A percentile compares a stretch with the other conserved stretches of the same genome.
Evolutionary conservation across 2,329 filamentous ascomycete genomes (phyloP).

Genomic region (Fusarium transvaalense): DNA sequence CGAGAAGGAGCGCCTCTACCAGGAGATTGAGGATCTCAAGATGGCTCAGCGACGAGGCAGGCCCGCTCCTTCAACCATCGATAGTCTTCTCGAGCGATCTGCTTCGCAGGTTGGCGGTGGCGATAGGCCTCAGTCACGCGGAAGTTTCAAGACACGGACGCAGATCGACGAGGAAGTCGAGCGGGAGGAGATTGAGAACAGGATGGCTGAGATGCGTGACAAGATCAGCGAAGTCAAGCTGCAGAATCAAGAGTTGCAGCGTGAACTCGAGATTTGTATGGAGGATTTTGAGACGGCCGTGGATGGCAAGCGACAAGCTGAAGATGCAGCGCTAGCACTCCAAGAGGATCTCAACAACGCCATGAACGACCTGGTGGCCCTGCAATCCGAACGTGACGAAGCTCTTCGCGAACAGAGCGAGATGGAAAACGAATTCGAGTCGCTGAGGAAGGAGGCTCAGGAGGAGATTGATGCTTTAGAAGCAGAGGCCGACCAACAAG

Average conservation of each 20-base stretch:
- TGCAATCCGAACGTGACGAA: slow-evolving; percentile 89
- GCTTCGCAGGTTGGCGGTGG: slow-evolving; percentile 81
- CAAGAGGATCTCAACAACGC: slow-evolving; percentile 85
- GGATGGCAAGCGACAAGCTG: slow-evolving; percentile 70
- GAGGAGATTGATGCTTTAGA: slow-evolving; percentile 76
- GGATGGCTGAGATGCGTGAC: slow-evolving; percentile 85
- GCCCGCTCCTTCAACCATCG: slow-evolving; percentile 74
- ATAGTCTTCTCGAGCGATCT: slow-evolving; percentile 94
- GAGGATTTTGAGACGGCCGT: slow-evolving; percentile 83
- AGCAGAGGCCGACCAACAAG: slow-evolving; percentile 78
- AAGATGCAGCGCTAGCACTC: slow-evolving; percentile 70
- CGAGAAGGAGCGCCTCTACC: slow-evolving; percentile 93
- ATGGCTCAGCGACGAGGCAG: slow-evolving; percentile 82
- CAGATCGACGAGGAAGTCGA: slow-evolving; percentile 76
- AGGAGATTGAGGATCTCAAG: slow-evolving; percentile 97
- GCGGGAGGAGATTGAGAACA: slow-evolving; percentile 87
- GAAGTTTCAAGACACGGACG: slow-evolving; percentile 77
- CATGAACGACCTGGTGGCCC: slow-evolving; percentile 80
- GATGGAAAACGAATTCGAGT: slow-evolving; percentile 71
- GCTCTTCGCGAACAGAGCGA: slow-evolving; percentile 75
- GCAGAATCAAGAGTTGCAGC: slow-evolving; percentile 88
- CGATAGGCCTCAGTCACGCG: slow-evolving; percentile 79
- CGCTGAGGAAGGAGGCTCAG: slow-evolving; percentile 72
- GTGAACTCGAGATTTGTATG: slow-evolving; percentile 83
- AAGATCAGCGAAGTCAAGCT: slow-evolving; percentile 87